Conservation (phyloP, 2,329 filamentous ascomycete genomes). For the Coniella vitis region DNA sequence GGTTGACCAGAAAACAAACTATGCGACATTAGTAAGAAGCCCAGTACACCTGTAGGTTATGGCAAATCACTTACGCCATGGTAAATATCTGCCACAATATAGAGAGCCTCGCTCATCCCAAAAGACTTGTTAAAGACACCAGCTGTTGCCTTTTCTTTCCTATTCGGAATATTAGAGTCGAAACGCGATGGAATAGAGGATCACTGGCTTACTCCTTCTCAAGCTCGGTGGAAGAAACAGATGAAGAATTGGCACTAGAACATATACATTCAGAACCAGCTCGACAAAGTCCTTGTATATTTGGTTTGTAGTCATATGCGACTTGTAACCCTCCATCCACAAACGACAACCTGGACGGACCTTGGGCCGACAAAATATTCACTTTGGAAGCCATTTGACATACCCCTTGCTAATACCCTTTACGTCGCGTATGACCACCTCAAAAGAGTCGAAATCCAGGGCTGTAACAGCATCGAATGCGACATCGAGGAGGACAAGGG, state of each 20-base stretch:
- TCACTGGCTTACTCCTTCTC: constrained; percentile 57
- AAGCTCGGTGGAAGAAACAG: constrained; percentile 41
- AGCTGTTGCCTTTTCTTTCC: constrained; percentile 68
- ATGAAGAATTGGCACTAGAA: constrained; percentile 41
- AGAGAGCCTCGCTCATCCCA: constrained; percentile 65
- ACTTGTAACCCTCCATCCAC: constrained; percentile 5
- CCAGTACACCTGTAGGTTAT: constrained; percentile 6
- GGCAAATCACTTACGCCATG: constrained; percentile 62
- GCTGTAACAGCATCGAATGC: constrained; percentile 93
- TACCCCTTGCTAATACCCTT: constrained; percentile 96
- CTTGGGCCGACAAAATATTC: constrained; percentile 34
- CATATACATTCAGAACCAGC: constrained; percentile 32
- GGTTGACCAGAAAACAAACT: constrained; percentile 95
- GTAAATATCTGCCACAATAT: constrained; percentile 83
- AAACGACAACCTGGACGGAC: constrained; percentile 16
- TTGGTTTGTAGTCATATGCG: not conserved
- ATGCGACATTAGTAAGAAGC: constrained; percentile 14
- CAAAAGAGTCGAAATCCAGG: constrained; percentile 83
- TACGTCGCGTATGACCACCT: constrained; percentile 80
- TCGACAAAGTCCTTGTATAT: not conserved
- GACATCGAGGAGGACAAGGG: constrained; percentile 89
- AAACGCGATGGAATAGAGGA: constrained; percentile 30
- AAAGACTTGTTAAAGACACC: constrained; percentile 67
- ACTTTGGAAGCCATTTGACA: constrained; percentile 91
- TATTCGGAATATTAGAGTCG: constrained; percentile 28